Evolutionary conservation across 176 grass and related monocot species (phyloP), one percentile per base, ranked within the genome.

Genomic region (Oryza coarctata): DNA sequence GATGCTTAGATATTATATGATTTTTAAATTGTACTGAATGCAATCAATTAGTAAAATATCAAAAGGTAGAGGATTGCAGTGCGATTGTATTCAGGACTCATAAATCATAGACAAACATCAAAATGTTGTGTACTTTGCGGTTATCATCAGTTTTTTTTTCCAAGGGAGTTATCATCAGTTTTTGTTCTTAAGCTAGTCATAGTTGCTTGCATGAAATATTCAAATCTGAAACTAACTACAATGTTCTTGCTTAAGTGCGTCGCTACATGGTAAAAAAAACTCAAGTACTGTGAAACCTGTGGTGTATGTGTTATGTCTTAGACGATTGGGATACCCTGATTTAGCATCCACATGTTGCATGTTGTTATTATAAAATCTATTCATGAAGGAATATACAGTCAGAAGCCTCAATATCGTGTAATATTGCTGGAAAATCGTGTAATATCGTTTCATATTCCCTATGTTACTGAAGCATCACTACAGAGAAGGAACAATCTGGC

Each of bases 401-500:
- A n/a, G n/a, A n/a, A n/a, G n/a, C n/a, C n/a, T n/a, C n/a, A n/a
- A n/a, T n/a, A n/a, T n/a, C n/a, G n/a, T n/a, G n/a, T n/a, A n/a
- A n/a, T n/a, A n/a, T n/a, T n/a, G n/a, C n/a, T n/a, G n/a, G n/a
- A n/a, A n/a, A n/a, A n/a, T n/a, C n/a, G n/a, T n/a, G n/a, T n/a
- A n/a, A n/a, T n/a, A n/a, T n/a, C n/a, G n/a, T n/a, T n/a, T n/a
- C n/a, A n/a, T n/a, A n/a, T n/a, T n/a, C n/a, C n/a, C n/a, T n/a
- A n/a, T n/a, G n/a, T n/a, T n/a, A n/a, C n/a, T 70, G 11, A 23
- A 85, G 67, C 25, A 85, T 77, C 14, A 41, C 63, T 76, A 55
- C 11, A 75, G 29, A 71, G 4, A 77, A 77, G 80, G 31, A 41
- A 34, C 43, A 77, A 18, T 65, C 58, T 72, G 22, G 30, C 72